Evolutionary conservation across 371 early-diverging fungal species (phyloP), one percentile per base, ranked within the genome.

Genomic region (Lichtheimia corymbifera): DNA sequence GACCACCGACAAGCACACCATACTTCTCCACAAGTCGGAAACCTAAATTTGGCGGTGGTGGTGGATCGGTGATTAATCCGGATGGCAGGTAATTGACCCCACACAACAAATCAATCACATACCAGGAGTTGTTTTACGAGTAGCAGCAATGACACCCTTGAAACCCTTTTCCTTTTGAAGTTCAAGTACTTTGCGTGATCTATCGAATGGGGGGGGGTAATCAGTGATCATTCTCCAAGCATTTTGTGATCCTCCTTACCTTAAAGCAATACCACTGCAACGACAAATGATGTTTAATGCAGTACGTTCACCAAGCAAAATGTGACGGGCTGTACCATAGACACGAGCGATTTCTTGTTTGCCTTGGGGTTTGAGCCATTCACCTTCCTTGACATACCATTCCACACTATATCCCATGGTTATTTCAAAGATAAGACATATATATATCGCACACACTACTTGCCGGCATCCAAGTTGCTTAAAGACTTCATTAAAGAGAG

Each of bases 111-210:
- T 35, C 17, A 1, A 53, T 20, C 11, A n/a, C 40, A 56, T 83
- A 90, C 93, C 96, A 25, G 98, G 98, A 3, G 99, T 98, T n/a
- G 97, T 97, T 74, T 98, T 98, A 62, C 99, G 88, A 6, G 97
- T 98, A 17, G 96, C 99, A 14, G 97, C 96, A 70, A 98, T 88
- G 3, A 93, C 78, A 44, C 99, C 99, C 25, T 84, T 74, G 79
- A 91, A 98, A 1, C 84, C 84, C 35, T 86, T 77, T 50, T 79
- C 66, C 24, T 91, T 83, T 64, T 93, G 91, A 30, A 96, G 57
- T 11, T 83, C 68, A 28, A 71, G 71, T 11, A 97, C 85, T 28
- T 82, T 79, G 40, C 88, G 81, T 5, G 95, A 70, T 71, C 77
- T 74, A 35, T 14, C 17, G 11, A 14, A 6, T 15, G 25, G 25